Evolutionary conservation across 768 basidiomycete genomes (phyloP).

Genomic region (Rubroboletus satanas): DNA sequence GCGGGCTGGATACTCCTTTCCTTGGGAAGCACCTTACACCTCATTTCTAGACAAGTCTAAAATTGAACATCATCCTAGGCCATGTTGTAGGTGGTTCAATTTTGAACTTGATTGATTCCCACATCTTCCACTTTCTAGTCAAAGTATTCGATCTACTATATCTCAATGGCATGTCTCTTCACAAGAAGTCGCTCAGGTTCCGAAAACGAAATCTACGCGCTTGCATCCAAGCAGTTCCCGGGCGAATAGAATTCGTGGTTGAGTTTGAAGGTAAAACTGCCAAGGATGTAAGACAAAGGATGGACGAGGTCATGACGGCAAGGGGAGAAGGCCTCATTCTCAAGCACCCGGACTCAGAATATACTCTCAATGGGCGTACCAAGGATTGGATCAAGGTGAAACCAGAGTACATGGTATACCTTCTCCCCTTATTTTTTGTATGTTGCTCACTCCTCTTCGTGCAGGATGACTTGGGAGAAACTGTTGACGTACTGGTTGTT

Average conservation of each 20-base stretch:
- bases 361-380: constrained; percentile 82
- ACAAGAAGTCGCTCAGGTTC: constrained; percentile 65
- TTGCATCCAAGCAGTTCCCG: constrained; percentile 64
- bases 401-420: constrained; percentile 77
- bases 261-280: constrained; percentile 74
- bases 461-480: constrained; percentile 90
- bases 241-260: constrained; percentile 75
- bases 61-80: constrained; percentile 70
- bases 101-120: neutral
- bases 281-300: constrained; percentile 72
- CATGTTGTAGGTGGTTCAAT: constrained; percentile 68
- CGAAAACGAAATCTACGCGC: constrained; percentile 75
- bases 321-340: constrained; percentile 93
- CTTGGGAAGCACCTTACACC: neutral
- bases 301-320: constrained; percentile 79
- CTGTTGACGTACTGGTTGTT: constrained; percentile 86
- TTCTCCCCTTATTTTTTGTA: neutral
- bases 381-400: constrained; percentile 95
- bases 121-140: constrained; percentile 48
- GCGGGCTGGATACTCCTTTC: constrained; percentile 8
- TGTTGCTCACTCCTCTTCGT: neutral
- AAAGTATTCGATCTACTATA: constrained; percentile 95
- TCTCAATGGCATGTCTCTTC: constrained; percentile 76
- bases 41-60: constrained; percentile 58
- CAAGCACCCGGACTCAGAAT: constrained; percentile 78